Base-by-base conservation (phyloP, 179 eudicot species). In the Sideroxylon spinosum region DNA sequence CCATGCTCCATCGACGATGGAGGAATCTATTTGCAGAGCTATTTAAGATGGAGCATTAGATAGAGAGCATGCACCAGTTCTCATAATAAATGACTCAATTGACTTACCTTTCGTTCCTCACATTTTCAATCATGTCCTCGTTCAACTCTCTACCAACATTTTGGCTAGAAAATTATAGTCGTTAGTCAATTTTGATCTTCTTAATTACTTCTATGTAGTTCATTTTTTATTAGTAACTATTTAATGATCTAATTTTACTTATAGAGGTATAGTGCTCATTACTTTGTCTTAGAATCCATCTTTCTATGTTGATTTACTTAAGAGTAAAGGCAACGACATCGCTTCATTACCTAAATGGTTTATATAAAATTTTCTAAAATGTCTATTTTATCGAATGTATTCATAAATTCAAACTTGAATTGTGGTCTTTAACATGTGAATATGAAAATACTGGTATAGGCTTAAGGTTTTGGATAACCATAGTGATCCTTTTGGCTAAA, bases 401-500 rank as follows among this genome's bases (percentile, higher is more conserved):
- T 77, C 2, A 6, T 37, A 37, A 1, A 37, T 37, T 37, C 44
- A 6, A 1, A 52, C 56, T 25, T 26, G n/a, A 44, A 17, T 69
- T 46, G 28, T 7, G 20, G 56, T 52, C 16, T 52, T 14, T 52
- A 52, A 52, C 14, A 9, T 13, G 56, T 53, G 20, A 37, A 62
- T 22, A 48, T 57, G 46, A 55, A 46, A 53, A 56, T 71, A 56
- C 29, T 71, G 63, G 14, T 37, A 46, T 82, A 95, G 99, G 94
- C 65, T 93, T 78, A 81, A 84, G 83, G 84, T 95, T 78, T 78
- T 93, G 86, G 99, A 95, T 82, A 91, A 98, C 79, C 89, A 89
- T 78, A 78, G 94, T 52, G 99, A 95, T 84, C 99, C 99, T 62
- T 89, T 91, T 26, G 94, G 99, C 50, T 64, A n/a, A n/a, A n/a